Conservation (phyloP, 495 filamentous ascomycete genomes). For the Tuber calosporum region DNA sequence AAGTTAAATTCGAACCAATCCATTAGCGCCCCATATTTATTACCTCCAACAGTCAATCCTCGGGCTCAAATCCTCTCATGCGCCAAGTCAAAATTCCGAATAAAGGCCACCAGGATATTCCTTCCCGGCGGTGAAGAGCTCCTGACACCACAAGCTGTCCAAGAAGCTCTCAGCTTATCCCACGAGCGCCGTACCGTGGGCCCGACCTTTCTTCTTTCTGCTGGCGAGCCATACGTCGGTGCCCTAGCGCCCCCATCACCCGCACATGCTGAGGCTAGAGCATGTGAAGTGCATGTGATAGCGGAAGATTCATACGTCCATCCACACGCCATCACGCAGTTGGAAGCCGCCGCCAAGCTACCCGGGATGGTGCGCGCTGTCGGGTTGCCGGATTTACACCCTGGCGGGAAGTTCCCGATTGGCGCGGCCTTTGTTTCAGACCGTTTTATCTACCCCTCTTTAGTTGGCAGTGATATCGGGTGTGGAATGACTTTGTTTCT, state of each 20-base stretch:
- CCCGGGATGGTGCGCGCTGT: slow-evolving; percentile 43
- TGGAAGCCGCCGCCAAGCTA: slow-evolving; percentile 40
- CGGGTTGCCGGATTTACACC: slow-evolving; percentile 44
- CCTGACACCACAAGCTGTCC: slow-evolving; percentile 36
- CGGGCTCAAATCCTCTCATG: slow-evolving; percentile 36
- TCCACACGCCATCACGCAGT: slow-evolving; percentile 37
- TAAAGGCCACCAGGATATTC: slow-evolving; percentile 43
- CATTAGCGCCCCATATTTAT: slow-evolving; percentile 20
- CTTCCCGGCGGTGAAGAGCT: slow-evolving; percentile 42
- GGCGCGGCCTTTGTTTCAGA: slow-evolving; percentile 44
- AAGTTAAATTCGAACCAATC: slow-evolving; percentile 31
- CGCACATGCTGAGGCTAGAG: not conserved
- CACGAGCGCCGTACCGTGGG: slow-evolving; percentile 24
- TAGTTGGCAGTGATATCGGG: slow-evolving; percentile 46
- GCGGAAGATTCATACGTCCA: slow-evolving; percentile 40
- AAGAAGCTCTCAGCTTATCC: slow-evolving; percentile 11
- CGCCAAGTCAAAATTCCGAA: slow-evolving; percentile 42
- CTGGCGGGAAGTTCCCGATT: slow-evolving; percentile 44
- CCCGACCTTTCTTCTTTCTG: slow-evolving; percentile 38
- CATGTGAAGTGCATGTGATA: slow-evolving; percentile 31
- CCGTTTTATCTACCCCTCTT: slow-evolving; percentile 43
- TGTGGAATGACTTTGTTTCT: slow-evolving; percentile 46
- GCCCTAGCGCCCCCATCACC: slow-evolving; percentile 12
- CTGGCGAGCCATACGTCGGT: slow-evolving; percentile 44
- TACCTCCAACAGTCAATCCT: slow-evolving; percentile 11